These are phyloP conservation scores for Xylariomycetidae sp. DNA, from an alignment of 2,329 filamentous ascomycete species.

Conservation along the genomic window DNA sequence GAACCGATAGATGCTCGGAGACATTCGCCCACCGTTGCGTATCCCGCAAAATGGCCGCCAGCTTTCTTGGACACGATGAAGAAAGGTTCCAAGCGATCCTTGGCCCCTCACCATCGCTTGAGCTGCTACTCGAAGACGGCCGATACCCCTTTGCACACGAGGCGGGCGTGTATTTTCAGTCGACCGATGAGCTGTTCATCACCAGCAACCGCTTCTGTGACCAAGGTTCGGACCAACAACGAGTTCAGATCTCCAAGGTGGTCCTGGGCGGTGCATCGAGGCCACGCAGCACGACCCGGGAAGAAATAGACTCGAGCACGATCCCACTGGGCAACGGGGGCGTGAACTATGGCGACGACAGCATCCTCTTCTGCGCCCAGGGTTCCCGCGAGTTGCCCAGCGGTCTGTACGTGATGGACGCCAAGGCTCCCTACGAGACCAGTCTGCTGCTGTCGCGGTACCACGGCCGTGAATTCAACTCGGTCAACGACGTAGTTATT, in stretches of 20 bases:
- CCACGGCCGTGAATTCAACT: conserved; percentile 41
- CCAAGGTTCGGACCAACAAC: conserved; percentile 12
- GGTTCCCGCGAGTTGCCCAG: conserved; percentile 22
- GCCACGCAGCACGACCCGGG: conserved; percentile 13
- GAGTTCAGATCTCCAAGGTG: conserved; percentile 25
- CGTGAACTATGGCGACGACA: conserved; percentile 35
- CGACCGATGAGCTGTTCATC: conserved; percentile 25
- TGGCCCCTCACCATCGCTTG: conserved; percentile 29
- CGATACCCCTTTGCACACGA: conserved; percentile 44
- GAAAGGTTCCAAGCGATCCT: conserved; percentile 18
- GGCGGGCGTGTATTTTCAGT: conserved; percentile 31
- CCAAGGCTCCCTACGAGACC: conserved; percentile 24
- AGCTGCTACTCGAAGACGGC: conserved; percentile 31
- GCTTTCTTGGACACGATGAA: conserved; percentile 1
- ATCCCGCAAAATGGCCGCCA: not conserved
- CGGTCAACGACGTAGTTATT: conserved; percentile 41
- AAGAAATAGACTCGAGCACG: conserved; percentile 27
- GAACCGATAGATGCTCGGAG: too few species aligned
- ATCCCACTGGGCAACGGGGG: conserved; percentile 43
- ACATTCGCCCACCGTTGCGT: too few species aligned
- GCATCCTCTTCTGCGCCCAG: conserved; percentile 36
- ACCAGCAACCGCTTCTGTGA: conserved; percentile 29
- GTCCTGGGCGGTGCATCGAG: conserved; percentile 10
- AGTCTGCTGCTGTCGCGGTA: conserved; percentile 31
- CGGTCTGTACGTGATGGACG: conserved; percentile 29